Percentiles rank a stretch among this genome's conserved stretches.
Conservation (phyloP, 768 basidiomycete species). For the Mycena haematopus region DNA sequence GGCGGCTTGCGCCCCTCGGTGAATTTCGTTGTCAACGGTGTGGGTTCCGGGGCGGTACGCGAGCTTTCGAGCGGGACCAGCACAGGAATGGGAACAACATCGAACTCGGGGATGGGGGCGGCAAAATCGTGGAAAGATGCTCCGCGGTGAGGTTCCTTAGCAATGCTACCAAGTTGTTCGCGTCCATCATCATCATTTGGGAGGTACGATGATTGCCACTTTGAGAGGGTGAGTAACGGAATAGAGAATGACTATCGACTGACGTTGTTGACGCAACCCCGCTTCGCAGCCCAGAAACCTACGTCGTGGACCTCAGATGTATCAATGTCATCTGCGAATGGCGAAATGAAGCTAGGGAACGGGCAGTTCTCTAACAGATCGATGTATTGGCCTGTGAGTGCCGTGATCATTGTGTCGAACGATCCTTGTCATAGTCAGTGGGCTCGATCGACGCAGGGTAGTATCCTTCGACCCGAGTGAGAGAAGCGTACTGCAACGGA, state of each 20-base stretch:
- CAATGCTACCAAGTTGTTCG: too few relatives aligned
- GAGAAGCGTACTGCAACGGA: neutral
- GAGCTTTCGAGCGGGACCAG: too few relatives aligned
- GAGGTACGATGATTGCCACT: too few relatives aligned
- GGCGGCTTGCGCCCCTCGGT: slow-evolving; percentile 1
- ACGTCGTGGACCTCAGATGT: neutral
- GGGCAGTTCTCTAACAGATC: slow-evolving; percentile 14
- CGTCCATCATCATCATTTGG: too few relatives aligned
- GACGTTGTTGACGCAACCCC: neutral
- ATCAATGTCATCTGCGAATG: too few relatives aligned
- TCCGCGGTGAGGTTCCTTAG: too few relatives aligned
- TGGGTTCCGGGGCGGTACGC: too few relatives aligned
- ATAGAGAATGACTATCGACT: neutral
- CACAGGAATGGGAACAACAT: too few relatives aligned
- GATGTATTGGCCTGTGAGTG: slow-evolving; percentile 9
- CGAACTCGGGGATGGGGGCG: too few relatives aligned
- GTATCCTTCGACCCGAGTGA: neutral
- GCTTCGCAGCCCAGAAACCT: neutral
- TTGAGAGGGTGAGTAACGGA: neutral
- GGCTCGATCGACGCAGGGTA: neutral
- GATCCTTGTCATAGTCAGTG: too few relatives aligned
- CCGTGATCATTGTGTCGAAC: neutral
- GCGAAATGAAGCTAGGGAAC: neutral
- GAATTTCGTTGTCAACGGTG: neutral
- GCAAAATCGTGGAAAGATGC: too few relatives aligned